phyloP scores from a whole-genome alignment of 345 rosid species.

The Lepidium didymum region DNA sequence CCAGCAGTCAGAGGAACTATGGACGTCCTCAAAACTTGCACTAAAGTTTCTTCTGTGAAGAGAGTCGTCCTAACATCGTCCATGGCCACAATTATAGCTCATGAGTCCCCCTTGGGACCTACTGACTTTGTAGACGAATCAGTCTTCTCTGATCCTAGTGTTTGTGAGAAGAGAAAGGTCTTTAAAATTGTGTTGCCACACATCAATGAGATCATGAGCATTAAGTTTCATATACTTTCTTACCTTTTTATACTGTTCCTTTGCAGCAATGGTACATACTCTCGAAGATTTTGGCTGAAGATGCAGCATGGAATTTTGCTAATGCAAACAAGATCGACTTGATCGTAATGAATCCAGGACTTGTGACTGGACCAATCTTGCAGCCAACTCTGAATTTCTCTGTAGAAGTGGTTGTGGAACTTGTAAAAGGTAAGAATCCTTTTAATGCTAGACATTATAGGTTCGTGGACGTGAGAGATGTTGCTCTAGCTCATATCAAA shows the following conservation, averaged over 20 bases:
- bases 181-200: neutral
- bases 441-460: constrained; percentile 6
- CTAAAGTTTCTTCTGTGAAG: constrained; percentile 37
- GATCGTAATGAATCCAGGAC: constrained; percentile 33
- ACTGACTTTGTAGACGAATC: constrained; percentile 38
- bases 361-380: constrained; percentile 36
- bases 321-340: constrained; percentile 36
- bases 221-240: neutral
- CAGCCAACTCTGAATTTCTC: constrained; percentile 33
- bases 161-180: constrained; percentile 26
- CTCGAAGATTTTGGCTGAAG: constrained; percentile 40
- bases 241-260: neutral
- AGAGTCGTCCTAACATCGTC: constrained; percentile 50
- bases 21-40: constrained; percentile 39
- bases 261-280: constrained; percentile 35
- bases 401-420: constrained; percentile 8
- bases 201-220: neutral
- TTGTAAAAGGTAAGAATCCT: constrained; percentile 24
- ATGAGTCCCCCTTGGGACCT: constrained; percentile 18
- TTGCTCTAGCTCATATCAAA: constrained; percentile 42
- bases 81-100: constrained; percentile 22
- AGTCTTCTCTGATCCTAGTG: constrained; percentile 34
- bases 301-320: constrained; percentile 39
- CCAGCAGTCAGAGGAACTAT: constrained; percentile 51
- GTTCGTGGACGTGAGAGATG: constrained; percentile 46